phyloP scores from a whole-genome alignment of 306 rosid genomes.

The Potentilla sterilis region DNA sequence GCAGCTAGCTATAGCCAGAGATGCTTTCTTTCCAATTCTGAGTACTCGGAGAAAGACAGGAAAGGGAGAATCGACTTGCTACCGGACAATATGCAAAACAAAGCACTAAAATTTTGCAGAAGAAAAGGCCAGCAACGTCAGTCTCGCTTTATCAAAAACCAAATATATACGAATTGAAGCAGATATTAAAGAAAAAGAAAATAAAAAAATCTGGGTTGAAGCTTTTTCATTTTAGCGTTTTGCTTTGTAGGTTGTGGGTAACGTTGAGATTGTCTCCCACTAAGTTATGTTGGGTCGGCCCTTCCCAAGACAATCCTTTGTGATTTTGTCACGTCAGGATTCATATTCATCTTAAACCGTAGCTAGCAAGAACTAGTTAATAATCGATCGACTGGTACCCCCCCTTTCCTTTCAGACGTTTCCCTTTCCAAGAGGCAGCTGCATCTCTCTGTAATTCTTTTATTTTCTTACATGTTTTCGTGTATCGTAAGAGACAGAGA shows the following conservation, averaged over 20 bases:
- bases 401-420: neutral
- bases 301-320: conserved; percentile 46
- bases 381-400: neutral
- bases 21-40: conserved; percentile 6
- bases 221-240: conserved; percentile 5
- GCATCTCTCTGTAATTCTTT: neutral
- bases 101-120: conserved; percentile 34
- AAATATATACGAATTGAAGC: neutral
- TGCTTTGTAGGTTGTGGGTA: conserved; percentile 30
- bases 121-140: conserved; percentile 44
- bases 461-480: neutral
- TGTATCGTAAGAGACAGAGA: neutral
- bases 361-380: neutral
- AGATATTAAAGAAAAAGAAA: neutral
- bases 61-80: neutral
- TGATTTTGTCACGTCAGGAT: conserved; percentile 49
- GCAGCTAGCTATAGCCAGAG: conserved; percentile 8
- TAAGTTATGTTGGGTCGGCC: conserved; percentile 66
- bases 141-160: conserved; percentile 29
- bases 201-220: neutral
- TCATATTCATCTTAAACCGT: neutral
- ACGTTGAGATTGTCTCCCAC: conserved; percentile 63
- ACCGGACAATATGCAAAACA: conserved; percentile 22
- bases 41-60: neutral
- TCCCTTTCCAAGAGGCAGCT: neutral